A percentile compares a stretch with the other conserved stretches of the same genome.
These are phyloP conservation scores for Tuber magnatum DNA, from an alignment of 495 filamentous ascomycete species.

Conservation along the genomic window DNA sequence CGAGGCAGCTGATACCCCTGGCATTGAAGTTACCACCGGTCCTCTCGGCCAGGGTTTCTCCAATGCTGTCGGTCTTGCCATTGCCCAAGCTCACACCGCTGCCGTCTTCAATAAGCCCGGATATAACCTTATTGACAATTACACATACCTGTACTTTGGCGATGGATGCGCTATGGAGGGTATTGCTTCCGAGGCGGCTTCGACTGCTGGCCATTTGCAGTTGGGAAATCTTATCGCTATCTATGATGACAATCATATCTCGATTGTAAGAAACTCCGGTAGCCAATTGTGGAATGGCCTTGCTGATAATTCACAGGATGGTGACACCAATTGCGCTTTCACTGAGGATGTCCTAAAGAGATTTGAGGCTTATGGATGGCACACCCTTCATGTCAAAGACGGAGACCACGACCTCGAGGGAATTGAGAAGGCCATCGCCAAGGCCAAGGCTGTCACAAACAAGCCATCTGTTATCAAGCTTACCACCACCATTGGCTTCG, in stretches of 20 bases:
- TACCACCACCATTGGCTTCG: slow-evolving; percentile 95
- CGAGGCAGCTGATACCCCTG: slow-evolving; percentile 91
- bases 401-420: slow-evolving; percentile 82
- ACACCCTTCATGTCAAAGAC: slow-evolving; percentile 74
- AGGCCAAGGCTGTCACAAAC: slow-evolving; percentile 78
- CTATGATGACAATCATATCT: slow-evolving; percentile 99
- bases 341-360: slow-evolving; percentile 95
- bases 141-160: slow-evolving; percentile 94
- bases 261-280: slow-evolving; percentile 55
- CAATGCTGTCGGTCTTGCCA: slow-evolving; percentile 93
- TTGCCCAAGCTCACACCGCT: slow-evolving; percentile 83
- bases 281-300: neutral
- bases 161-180: slow-evolving; percentile 99
- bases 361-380: slow-evolving; percentile 98
- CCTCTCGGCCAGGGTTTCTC: slow-evolving; percentile 92
- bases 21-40: slow-evolving; percentile 95
- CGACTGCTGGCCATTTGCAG: slow-evolving; percentile 89
- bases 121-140: slow-evolving; percentile 84
- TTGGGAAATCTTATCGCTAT: slow-evolving; percentile 93
- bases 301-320: slow-evolving; percentile 53
- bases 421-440: slow-evolving; percentile 82
- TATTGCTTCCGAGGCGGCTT: slow-evolving; percentile 87
- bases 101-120: slow-evolving; percentile 96
- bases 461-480: slow-evolving; percentile 97
- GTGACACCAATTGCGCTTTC: slow-evolving; percentile 90